Evolutionary conservation across 2,329 filamentous ascomycete genomes (phyloP).

Genomic region (Trichoderma oligosporum): DNA sequence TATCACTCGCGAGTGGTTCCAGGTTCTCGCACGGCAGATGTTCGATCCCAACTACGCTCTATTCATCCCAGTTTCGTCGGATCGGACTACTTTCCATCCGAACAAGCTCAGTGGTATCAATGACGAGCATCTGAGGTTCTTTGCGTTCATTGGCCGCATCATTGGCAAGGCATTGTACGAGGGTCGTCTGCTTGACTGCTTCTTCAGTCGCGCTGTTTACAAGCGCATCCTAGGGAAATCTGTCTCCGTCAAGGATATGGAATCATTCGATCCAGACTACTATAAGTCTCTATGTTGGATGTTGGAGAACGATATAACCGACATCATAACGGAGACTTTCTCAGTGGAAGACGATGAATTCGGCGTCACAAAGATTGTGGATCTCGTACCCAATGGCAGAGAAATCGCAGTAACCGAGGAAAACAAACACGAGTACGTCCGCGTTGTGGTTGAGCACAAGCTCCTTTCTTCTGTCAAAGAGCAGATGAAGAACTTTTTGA

Average conservation of each 20-base stretch:
- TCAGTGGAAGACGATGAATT: conserved; percentile 93
- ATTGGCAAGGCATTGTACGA: conserved; percentile 98
- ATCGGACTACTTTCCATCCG: conserved; percentile 97
- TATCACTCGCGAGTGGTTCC: conserved; percentile 98
- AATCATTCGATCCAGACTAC: conserved; percentile 96
- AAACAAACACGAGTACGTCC: conserved; percentile 98
- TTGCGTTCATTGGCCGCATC: conserved; percentile 98
- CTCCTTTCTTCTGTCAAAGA: conserved; percentile 88
- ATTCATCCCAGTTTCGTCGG: conserved; percentile 93
- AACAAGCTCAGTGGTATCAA: conserved; percentile 94
- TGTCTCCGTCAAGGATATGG: conserved; percentile 98
- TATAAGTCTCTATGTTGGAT: conserved; percentile 99
- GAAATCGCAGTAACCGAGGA: conserved; percentile 94
- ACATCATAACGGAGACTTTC: conserved; percentile 95
- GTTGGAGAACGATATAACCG: conserved; percentile 96
- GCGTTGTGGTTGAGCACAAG: conserved; percentile 89
- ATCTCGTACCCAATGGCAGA: conserved; percentile 81
- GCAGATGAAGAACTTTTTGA: conserved; percentile 89
- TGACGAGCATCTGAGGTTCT: conserved; percentile 92
- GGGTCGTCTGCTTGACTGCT: conserved; percentile 90
- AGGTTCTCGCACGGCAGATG: conserved; percentile 95
- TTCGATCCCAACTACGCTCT: conserved; percentile 97
- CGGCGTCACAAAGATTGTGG: conserved; percentile 80
- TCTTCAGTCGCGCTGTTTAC: conserved; percentile 98
- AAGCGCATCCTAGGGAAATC: conserved; percentile 93